A percentile compares a stretch with the other conserved stretches of the same genome.
Evolutionary conservation across 1,284 basidiomycete species (phyloP).

Genomic region (Boletus smithii): DNA sequence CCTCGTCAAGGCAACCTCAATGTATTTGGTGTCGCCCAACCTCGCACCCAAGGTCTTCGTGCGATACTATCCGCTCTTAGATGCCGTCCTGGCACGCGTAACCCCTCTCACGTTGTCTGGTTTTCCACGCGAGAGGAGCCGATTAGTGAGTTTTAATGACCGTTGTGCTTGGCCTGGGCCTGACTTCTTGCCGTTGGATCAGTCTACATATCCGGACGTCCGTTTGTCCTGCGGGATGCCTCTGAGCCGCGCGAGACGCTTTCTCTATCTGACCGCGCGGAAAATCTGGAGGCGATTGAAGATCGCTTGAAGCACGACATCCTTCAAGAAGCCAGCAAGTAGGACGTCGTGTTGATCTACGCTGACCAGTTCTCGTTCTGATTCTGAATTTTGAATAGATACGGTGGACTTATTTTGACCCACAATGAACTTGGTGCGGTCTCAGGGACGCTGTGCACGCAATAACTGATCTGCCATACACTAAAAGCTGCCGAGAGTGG

Average conservation of each 20-base stretch:
- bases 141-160: conserved; percentile 49
- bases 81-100: conserved; percentile 62
- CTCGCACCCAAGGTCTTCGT: conserved; percentile 87
- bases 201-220: conserved; percentile 90
- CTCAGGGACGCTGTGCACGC: background rate
- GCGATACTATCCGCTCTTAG: conserved; percentile 88
- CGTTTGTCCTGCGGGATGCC: conserved; percentile 94
- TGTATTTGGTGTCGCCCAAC: conserved; percentile 93
- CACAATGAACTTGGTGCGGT: conserved; percentile 81
- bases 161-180: background rate
- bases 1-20: conserved; percentile 75
- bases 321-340: conserved; percentile 81
- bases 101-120: conserved; percentile 75
- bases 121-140: conserved; percentile 85
- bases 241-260: conserved; percentile 81
- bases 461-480: conserved; percentile 5
- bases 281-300: conserved; percentile 96
- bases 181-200: conserved; percentile 3
- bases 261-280: conserved; percentile 84
- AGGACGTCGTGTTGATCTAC: conserved; percentile 18
- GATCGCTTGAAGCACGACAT: conserved; percentile 89
- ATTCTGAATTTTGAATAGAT: conserved; percentile 44
- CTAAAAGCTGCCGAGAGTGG: conserved; percentile 58
- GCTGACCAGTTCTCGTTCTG: background rate
- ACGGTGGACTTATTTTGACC: conserved; percentile 88